Evolutionary conservation across 768 basidiomycete species (phyloP).

Genomic region (Psilocybe azurescens): DNA sequence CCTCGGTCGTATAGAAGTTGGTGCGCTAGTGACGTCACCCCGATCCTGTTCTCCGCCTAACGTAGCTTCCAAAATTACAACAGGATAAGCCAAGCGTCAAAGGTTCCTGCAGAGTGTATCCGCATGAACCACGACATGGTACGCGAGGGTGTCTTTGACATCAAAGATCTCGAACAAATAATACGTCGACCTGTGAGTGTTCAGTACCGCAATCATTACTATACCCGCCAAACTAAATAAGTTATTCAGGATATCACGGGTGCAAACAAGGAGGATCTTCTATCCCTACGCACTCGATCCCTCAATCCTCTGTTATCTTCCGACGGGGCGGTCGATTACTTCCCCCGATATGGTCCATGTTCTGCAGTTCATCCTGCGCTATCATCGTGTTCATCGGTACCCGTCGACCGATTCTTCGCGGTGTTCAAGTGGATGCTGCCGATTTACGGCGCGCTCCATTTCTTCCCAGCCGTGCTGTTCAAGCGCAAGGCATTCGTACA

Average conservation of each 20-base stretch:
- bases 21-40: constrained; percentile 41
- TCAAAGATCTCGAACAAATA: constrained; percentile 60
- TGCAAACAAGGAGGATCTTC: constrained; percentile 53
- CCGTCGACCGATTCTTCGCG: constrained; percentile 72
- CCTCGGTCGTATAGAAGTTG: constrained; percentile 78
- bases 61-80: background rate
- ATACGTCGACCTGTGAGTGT: constrained; percentile 50
- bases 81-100: constrained; percentile 77
- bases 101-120: constrained; percentile 63
- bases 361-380: constrained; percentile 78
- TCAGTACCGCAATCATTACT: no score
- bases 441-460: constrained; percentile 88
- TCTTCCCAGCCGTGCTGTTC: constrained; percentile 87
- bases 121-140: constrained; percentile 66
- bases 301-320: constrained; percentile 35
- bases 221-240: no score
- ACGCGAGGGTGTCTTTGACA: constrained; percentile 58
- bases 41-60: background rate
- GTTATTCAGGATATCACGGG: constrained; percentile 54
- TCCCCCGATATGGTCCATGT: constrained; percentile 66
- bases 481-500: constrained; percentile 69
- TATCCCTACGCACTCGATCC: constrained; percentile 42
- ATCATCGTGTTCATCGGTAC: constrained; percentile 63
- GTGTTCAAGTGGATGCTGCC: constrained; percentile 88
- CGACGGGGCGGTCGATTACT: constrained; percentile 35